Evolutionary conservation across 192 early-diverging fungal genomes (phyloP), one percentile per base, ranked within the genome.

Genomic region (Oehlia diaphana): DNA sequence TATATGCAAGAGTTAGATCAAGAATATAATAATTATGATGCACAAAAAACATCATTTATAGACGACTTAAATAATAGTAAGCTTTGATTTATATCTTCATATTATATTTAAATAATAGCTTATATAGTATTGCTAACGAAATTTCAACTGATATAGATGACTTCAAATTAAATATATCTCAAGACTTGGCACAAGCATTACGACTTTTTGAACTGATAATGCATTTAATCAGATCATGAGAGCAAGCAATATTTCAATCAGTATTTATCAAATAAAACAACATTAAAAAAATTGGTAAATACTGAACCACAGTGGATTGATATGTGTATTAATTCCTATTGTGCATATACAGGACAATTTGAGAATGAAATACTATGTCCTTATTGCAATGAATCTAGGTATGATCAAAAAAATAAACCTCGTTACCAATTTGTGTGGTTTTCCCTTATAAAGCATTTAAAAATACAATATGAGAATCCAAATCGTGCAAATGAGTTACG

Each of bases 281-380:
- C 12, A 23, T 42, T 71, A 31, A 21, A 71, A 71, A 42, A 21
- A 23, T 44, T 71, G 19, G 16, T 71, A 71, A 2, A 37, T 71
- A 71, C 47, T 8, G n/a, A 71, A 44, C 39, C 69, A 39, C 26
- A n/a, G 42, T 71, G 39, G 69, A 23, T n/a, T 39, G 42, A 71
- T n/a, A 71, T 71, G 69, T 71, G 69, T 39, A 39, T 71, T 47
- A 3, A 44, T 23, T 71, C 69, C 8, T 71, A 42, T 9, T 47
- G n/a, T 44, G 39, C 39, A 44, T 71, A 71, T 44, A 71, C 69
- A 5, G n/a, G 37, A 71, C 13, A 42, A 23, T 71, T 37, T 47
- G 3, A 31, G 2, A 31, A 31, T 31, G 31, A 31, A 31, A 2
- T 31, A 2, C 21, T 47, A 44, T 71, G 69, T 44, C 33, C 33